These are phyloP conservation scores for Adansonia gregorii DNA, from an alignment of 441 rosid genomes.

Conservation along the genomic window DNA sequence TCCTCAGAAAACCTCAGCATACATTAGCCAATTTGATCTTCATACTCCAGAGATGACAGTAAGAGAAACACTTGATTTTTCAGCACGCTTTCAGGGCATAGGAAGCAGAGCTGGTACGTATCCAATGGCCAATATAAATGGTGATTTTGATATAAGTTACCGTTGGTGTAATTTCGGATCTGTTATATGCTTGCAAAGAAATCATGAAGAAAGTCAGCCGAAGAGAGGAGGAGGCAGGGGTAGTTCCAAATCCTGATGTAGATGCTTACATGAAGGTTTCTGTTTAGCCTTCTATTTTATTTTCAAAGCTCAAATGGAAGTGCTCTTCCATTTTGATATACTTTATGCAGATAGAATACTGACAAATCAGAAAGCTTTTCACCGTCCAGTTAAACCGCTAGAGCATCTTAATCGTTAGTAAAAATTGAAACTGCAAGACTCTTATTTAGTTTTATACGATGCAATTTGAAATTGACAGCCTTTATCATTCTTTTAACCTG, in stretches of 20 bases:
- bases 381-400: neutral
- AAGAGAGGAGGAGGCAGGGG: conserved; percentile 55
- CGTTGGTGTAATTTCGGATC: neutral
- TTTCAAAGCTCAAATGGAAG: neutral
- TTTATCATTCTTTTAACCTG: neutral
- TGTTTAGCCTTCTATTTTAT: conserved; percentile 16
- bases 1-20: conserved; percentile 59
- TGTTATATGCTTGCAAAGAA: conserved; percentile 34
- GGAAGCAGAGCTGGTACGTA: conserved; percentile 51
- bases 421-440: neutral
- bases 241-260: conserved; percentile 55
- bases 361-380: neutral
- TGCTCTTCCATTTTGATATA: neutral
- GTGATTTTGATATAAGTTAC: neutral
- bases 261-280: conserved; percentile 75
- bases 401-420: neutral
- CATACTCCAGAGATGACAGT: conserved; percentile 71
- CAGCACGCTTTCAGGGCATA: conserved; percentile 56
- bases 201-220: conserved; percentile 50
- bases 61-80: conserved; percentile 60
- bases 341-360: neutral
- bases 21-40: conserved; percentile 53
- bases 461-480: neutral
- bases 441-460: neutral
- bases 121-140: neutral